phyloP scores from a whole-genome alignment of 352 stramenopile species.

The Pythium aristosporum region DNA sequence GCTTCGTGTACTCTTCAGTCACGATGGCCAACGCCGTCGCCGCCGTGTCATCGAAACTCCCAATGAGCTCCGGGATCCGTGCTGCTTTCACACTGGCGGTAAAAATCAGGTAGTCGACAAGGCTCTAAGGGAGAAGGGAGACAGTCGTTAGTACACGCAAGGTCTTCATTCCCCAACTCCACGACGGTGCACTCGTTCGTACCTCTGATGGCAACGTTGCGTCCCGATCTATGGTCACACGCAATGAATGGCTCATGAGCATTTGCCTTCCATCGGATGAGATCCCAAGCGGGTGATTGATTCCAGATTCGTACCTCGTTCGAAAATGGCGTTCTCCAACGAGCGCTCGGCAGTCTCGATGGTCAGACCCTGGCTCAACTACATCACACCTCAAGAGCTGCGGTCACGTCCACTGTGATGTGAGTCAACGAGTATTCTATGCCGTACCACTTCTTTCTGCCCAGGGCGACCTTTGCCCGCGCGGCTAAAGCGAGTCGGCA shows the following conservation, averaged over 20 bases:
- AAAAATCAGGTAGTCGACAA: constrained; percentile 77
- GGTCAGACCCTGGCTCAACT: not conserved
- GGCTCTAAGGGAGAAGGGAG: constrained; percentile 28
- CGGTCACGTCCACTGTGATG: not conserved
- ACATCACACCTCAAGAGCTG: not conserved
- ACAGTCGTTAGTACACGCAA: not conserved
- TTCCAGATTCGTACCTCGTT: constrained; percentile 31
- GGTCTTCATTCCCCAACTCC: not conserved
- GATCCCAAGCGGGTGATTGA: no score
- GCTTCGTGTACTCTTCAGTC: constrained; percentile 72
- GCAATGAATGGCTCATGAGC: not conserved
- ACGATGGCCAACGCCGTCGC: constrained; percentile 69
- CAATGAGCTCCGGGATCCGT: constrained; percentile 66
- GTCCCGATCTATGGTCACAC: constrained; percentile 35
- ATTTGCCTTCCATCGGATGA: not conserved
- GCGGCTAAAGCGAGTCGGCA: constrained; percentile 18
- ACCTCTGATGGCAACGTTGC: constrained; percentile 52
- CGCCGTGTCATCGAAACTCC: constrained; percentile 75
- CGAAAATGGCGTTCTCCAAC: constrained; percentile 46
- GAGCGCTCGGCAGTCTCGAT: constrained; percentile 33
- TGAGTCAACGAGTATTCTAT: not conserved
- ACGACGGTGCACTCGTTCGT: not conserved
- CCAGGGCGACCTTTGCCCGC: not conserved
- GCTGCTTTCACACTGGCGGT: constrained; percentile 60
- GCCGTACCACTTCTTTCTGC: not conserved